phyloP scores from a whole-genome alignment of 75 land plant genomes.

The Gnetum montanum region DNA sequence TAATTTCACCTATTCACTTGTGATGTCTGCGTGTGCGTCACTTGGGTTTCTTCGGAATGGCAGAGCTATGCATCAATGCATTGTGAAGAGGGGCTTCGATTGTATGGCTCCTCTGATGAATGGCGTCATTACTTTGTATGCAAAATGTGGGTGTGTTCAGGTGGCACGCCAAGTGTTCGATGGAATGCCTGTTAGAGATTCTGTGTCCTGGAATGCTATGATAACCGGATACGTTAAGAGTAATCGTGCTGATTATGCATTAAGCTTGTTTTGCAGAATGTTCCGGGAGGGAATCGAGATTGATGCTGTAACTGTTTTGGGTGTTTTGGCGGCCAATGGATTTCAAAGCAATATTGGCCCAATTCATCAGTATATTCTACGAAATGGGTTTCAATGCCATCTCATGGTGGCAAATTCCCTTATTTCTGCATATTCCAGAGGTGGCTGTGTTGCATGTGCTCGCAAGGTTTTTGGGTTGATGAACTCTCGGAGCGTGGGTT shows the following conservation, averaged over 20 bases:
- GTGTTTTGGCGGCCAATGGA: constrained; percentile 8
- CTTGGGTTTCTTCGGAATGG: neutral
- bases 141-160: constrained; percentile 9
- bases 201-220: constrained; percentile 19
- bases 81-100: constrained; percentile 5
- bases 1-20: neutral
- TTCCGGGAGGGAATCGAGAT: constrained; percentile 3
- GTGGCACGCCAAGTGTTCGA: constrained; percentile 11
- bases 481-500: neutral
- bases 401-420: constrained; percentile 3
- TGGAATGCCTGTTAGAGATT: constrained; percentile 5
- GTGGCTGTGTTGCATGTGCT: neutral
- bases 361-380: constrained; percentile 5
- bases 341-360: neutral
- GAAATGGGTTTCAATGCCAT: constrained; percentile 1
- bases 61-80: neutral
- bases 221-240: constrained; percentile 8
- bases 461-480: neutral
- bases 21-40: constrained; percentile 8
- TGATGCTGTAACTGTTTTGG: neutral
- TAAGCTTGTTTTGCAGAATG: constrained; percentile 3
- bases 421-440: constrained; percentile 5
- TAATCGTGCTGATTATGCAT: neutral
- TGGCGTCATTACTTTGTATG: constrained; percentile 11
- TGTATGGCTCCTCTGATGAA: constrained; percentile 4